phyloP scores from a whole-genome alignment of 2,329 filamentous ascomycete genomes.

The Fusarium protoensiforme region DNA sequence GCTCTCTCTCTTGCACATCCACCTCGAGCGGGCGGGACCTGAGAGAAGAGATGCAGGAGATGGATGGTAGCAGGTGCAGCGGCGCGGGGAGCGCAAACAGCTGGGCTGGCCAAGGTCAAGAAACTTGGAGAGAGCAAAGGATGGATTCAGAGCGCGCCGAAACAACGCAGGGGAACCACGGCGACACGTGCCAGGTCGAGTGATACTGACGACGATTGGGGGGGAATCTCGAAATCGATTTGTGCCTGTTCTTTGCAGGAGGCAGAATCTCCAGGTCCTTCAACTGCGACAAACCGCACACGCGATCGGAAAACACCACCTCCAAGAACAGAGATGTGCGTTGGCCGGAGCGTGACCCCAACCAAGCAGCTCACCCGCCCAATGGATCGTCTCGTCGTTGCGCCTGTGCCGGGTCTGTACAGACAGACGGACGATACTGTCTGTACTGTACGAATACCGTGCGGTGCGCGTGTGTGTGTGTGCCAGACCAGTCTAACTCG shows the following conservation, averaged over 20 bases:
- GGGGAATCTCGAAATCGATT: neutral
- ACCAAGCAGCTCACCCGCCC: conserved; percentile 19
- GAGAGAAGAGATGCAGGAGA: neutral
- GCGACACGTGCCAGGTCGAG: conserved; percentile 22
- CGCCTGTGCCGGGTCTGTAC: conserved; percentile 28
- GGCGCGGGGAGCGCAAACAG: neutral
- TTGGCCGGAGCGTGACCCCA: conserved; percentile 36
- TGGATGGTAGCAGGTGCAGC: neutral
- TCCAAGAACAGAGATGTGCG: conserved; percentile 18
- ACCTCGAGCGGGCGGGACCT: neutral
- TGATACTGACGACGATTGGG: conserved; percentile 18
- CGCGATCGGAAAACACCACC: conserved; percentile 16
- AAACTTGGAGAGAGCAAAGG: neutral
- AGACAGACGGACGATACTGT: conserved; percentile 5
- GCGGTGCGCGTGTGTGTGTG: neutral
- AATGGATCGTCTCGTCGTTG: conserved; percentile 31
- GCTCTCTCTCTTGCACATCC: neutral
- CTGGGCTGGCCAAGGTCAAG: neutral
- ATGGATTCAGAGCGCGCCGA: neutral
- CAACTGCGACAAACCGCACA: conserved; percentile 6
- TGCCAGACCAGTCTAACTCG: conserved; percentile 29
- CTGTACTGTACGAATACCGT: conserved; percentile 21
- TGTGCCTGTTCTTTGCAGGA: conserved; percentile 7
- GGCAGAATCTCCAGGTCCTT: neutral
- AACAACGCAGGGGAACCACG: conserved; percentile 18